Evolutionary conservation across 1,284 basidiomycete species (phyloP).

Genomic region (Cryptococcus sp.): DNA sequence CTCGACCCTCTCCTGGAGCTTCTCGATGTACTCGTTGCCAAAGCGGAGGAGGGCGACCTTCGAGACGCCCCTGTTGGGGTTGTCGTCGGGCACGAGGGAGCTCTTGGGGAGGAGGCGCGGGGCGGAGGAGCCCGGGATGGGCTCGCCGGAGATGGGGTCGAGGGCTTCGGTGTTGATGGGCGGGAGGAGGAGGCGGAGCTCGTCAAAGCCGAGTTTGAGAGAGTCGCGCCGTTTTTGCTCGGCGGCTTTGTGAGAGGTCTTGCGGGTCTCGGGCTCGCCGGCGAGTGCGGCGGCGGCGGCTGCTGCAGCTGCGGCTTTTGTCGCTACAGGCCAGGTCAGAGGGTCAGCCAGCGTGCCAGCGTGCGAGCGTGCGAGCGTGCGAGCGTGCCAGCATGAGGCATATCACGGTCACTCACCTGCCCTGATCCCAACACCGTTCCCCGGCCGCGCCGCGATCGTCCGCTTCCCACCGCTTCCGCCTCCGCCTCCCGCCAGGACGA

Average conservation of each 20-base stretch:
- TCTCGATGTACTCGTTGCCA: slow-evolving; percentile 79
- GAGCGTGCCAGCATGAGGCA: no score
- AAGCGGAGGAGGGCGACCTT: slow-evolving; percentile 89
- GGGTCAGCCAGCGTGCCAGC: no score
- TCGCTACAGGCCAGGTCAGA: slow-evolving; percentile 22
- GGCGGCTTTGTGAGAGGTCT: slow-evolving; percentile 92
- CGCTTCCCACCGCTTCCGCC: slow-evolving; percentile 35
- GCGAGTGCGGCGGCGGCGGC: slow-evolving; percentile 25
- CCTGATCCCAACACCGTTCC: slow-evolving; percentile 33
- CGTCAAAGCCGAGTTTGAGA: slow-evolving; percentile 93
- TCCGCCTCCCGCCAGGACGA: slow-evolving; percentile 12
- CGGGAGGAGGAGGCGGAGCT: slow-evolving; percentile 80
- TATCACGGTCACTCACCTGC: no score
- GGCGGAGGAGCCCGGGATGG: slow-evolving; percentile 77
- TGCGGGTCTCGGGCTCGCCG: slow-evolving; percentile 51
- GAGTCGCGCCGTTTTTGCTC: slow-evolving; percentile 96
- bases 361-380: no score
- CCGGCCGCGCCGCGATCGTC: slow-evolving; percentile 36
- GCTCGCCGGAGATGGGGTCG: slow-evolving; percentile 63
- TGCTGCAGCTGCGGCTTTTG: slow-evolving; percentile 33
- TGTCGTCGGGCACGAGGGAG: slow-evolving; percentile 66
- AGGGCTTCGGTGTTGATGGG: slow-evolving; percentile 67
- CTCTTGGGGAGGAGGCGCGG: slow-evolving; percentile 76
- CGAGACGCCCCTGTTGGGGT: slow-evolving; percentile 90
- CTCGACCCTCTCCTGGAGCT: slow-evolving; percentile 72